Percentiles rank a stretch among this genome's conserved stretches.
phyloP scores from a whole-genome alignment of 2,329 filamentous ascomycete genomes.

The Botrytis galanthina region DNA sequence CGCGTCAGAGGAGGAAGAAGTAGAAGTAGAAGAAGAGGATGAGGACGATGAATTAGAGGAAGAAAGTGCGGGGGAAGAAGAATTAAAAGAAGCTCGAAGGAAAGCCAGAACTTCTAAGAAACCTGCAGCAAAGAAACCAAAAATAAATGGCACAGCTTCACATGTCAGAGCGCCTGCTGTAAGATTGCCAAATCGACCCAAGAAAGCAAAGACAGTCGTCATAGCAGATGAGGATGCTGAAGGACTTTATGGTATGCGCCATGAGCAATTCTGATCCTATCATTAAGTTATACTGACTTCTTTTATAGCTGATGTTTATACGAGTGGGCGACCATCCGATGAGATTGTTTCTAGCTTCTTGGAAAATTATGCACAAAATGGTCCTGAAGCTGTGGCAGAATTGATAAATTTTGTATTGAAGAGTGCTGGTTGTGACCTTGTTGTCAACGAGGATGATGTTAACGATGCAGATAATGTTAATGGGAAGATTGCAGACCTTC shows the following conservation, averaged over 20 bases:
- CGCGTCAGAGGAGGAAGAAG: constrained; percentile 49
- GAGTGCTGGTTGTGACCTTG: constrained; percentile 75
- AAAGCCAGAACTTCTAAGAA: constrained; percentile 49
- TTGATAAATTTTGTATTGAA: constrained; percentile 66
- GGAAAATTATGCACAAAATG: constrained; percentile 54
- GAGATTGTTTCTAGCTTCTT: constrained; percentile 61
- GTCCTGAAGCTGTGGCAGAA: constrained; percentile 55
- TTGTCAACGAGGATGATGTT: constrained; percentile 79
- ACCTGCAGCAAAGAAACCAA: constrained; percentile 62
- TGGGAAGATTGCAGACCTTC: constrained; percentile 76
- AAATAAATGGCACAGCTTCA: constrained; percentile 59
- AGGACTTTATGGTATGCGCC: constrained; percentile 35
- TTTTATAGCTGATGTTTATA: constrained; percentile 59
- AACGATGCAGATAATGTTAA: constrained; percentile 85
- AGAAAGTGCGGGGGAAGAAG: constrained; percentile 48
- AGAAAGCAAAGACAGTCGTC: constrained; percentile 44
- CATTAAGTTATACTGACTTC: constrained; percentile 30
- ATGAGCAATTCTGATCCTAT: not conserved
- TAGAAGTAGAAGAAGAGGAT: constrained; percentile 47
- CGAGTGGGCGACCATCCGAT: constrained; percentile 54
- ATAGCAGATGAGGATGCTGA: constrained; percentile 41
- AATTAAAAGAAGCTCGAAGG: constrained; percentile 41
- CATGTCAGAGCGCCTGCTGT: constrained; percentile 54
- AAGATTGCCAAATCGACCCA: constrained; percentile 35
- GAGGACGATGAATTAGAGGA: constrained; percentile 43